Conservation (phyloP, 2,329 filamentous ascomycete species). For the Aspergillus proliferans region DNA sequence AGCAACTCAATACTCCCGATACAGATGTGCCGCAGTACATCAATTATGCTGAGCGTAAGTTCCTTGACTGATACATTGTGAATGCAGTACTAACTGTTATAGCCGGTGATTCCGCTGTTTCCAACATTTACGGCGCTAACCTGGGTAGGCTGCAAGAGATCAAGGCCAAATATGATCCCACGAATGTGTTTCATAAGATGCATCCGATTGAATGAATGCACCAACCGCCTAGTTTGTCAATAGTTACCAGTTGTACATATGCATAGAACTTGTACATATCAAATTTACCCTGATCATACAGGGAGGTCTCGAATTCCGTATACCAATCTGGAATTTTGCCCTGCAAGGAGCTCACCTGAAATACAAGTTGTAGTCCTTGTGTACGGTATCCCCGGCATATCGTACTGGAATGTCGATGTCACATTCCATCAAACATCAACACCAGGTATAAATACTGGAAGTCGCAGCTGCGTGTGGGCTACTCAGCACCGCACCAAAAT, state of each 20-base stretch:
- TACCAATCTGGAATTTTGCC: no score
- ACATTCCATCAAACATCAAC: neutral
- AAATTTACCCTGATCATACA: neutral
- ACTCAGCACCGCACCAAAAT: neutral
- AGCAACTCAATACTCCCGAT: constrained; percentile 4
- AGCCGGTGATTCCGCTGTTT: constrained; percentile 27
- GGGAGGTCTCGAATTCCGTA: neutral
- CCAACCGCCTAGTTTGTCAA: neutral
- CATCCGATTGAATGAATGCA: constrained; percentile 21
- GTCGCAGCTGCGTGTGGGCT: neutral
- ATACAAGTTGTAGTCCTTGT: neutral
- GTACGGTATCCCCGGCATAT: neutral
- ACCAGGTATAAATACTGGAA: neutral
- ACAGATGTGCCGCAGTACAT: constrained; percentile 27
- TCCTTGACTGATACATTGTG: neutral
- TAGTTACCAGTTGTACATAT: neutral
- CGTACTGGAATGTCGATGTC: neutral
- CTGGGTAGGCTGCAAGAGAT: constrained; percentile 35
- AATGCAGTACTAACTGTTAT: neutral
- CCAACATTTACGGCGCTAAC: constrained; percentile 43
- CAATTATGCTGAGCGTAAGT: constrained; percentile 32
- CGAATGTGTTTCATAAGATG: constrained; percentile 43
- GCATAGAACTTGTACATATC: neutral
- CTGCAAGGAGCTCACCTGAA: no score
- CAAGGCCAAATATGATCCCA: constrained; percentile 44